Percentiles rank a stretch among this genome's conserved stretches.
phyloP scores from a whole-genome alignment of 176 grass and related monocot species.

The Pharus latifolius region DNA sequence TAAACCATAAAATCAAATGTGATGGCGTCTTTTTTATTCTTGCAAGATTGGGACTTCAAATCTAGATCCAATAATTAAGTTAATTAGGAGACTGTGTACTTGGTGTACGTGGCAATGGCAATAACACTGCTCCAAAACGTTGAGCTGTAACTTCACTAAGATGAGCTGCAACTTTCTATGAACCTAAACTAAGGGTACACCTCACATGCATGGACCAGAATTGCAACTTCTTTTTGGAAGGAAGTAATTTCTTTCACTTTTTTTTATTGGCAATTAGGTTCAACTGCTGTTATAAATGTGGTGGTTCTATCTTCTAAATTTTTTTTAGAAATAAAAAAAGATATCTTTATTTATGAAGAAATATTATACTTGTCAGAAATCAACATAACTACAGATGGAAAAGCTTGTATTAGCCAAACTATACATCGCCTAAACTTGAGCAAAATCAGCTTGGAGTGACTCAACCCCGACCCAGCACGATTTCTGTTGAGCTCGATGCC shows the following conservation, averaged over 20 bases:
- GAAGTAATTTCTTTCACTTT: not conserved
- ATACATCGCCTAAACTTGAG: too few relatives aligned
- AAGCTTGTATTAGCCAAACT: too few relatives aligned
- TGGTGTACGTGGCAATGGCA: not conserved
- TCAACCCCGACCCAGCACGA: too few relatives aligned
- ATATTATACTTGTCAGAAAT: too few relatives aligned
- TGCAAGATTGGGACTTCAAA: not conserved
- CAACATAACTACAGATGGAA: too few relatives aligned
- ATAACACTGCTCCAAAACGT: not conserved
- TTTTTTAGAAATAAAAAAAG: too few relatives aligned
- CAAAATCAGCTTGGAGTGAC: too few relatives aligned
- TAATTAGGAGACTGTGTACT: not conserved
- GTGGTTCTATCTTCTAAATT: too few relatives aligned
- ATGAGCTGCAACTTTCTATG: not conserved
- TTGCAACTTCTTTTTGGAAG: not conserved
- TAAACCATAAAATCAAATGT: not conserved
- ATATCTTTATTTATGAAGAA: not conserved
- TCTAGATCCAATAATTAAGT: not conserved
- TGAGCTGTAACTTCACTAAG: slow-evolving; percentile 1
- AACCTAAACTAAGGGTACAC: not conserved
- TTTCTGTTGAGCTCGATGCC: too few relatives aligned
- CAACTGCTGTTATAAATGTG: too few relatives aligned
- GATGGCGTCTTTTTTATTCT: not conserved
- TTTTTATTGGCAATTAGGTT: too few relatives aligned
- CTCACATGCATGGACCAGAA: slow-evolving; percentile 1